These are phyloP conservation scores for Kernera saxatilis DNA, from an alignment of 345 rosid species.

Conservation along the genomic window DNA sequence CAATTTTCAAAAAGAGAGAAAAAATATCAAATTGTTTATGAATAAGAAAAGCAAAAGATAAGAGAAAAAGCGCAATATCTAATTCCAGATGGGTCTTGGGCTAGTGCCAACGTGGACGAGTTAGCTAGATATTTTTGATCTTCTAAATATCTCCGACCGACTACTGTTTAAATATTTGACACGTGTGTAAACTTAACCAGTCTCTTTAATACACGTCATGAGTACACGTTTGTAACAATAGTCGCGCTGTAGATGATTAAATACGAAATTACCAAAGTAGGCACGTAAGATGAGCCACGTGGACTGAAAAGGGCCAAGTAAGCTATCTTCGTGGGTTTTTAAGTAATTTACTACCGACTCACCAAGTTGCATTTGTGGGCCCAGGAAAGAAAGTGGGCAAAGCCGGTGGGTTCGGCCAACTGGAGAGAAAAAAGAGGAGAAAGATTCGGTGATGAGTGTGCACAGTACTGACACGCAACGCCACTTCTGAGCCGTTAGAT, in stretches of 20 bases:
- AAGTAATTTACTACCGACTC: background rate
- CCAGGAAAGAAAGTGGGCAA: constrained; percentile 4
- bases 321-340: background rate
- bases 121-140: constrained; percentile 71
- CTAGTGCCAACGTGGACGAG: constrained; percentile 68
- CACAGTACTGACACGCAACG: background rate
- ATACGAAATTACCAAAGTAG: background rate
- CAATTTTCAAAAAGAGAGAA: constrained; percentile 5
- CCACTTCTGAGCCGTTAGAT: constrained; percentile 11
- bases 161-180: background rate
- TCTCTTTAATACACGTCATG: background rate
- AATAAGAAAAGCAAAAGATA: constrained; percentile 9
- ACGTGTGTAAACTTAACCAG: background rate
- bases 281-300: background rate
- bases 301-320: constrained; percentile 2
- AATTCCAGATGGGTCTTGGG: constrained; percentile 52
- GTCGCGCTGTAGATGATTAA: background rate
- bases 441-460: constrained; percentile 28
- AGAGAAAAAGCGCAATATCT: constrained; percentile 49
- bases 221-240: background rate
- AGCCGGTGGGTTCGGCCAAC: constrained; percentile 26
- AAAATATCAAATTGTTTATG: background rate
- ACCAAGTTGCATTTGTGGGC: constrained; percentile 21
- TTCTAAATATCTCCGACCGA: constrained; percentile 45
- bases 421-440: constrained; percentile 26